Base-by-base conservation (phyloP, 1,284 basidiomycete species). In the Apiotrichum mycotoxinovorans region DNA sequence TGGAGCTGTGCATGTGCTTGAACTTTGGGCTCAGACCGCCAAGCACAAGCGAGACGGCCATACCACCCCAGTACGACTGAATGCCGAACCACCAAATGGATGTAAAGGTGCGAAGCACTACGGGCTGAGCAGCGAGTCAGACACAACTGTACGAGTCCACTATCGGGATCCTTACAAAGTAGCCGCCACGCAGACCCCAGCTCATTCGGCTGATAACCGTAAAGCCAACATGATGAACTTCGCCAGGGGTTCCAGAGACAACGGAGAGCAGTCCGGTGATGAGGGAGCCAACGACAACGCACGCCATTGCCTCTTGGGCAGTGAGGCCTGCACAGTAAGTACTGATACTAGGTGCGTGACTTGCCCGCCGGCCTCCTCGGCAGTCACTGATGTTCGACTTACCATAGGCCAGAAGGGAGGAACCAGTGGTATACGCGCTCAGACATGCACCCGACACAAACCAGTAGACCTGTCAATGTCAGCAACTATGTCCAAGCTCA, bases 61-160 rank as follows among this genome's bases (percentile, higher is more conserved):
- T 66, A n/a, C 67, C 69, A 38, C 69, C 67, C 69, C 69, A 67
- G 59, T 65, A 65, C 11, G 54, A 43, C 51, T 64, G 64, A 43
- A 63, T 61, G 52, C 66, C 66, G 49, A 67, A 65, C 62, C 63
- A 67, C 60, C 61, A 66, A 51, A 63, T 63, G 18, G 61, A 54
- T 7, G 64, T 66, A 57, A 69, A 66, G 8, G 58, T 58, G 34
- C 66, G 62, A 11, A 70, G 40, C 40, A 54, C 55, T 20, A 67
- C 61, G 14, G 65, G 65, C 63, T 65, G 43, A 11, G 48, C 41
- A 37, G 23, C 69, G n/a, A n/a, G n/a, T n/a, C n/a, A n/a, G n/a
- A n/a, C n/a, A n/a, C n/a, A n/a, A n/a, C n/a, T n/a, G n/a, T n/a
- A n/a, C n/a, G n/a, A n/a, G n/a, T n/a, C n/a, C n/a, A n/a, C n/a